Conservation (phyloP, 768 basidiomycete species). For the Gymnopilus junonius region DNA sequence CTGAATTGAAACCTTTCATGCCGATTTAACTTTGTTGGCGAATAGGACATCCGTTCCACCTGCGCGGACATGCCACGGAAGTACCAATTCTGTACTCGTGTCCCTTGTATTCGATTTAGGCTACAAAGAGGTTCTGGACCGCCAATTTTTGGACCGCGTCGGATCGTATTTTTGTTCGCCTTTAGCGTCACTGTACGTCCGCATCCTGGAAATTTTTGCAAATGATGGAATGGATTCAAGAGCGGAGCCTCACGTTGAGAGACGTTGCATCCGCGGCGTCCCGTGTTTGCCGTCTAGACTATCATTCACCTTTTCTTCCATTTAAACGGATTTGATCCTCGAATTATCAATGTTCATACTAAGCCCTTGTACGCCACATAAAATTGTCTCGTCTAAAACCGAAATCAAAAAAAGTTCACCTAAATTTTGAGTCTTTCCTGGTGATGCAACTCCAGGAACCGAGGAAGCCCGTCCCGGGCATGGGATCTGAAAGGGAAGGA, state of each 20-base stretch:
- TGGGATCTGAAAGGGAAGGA: neutral
- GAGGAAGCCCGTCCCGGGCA: neutral
- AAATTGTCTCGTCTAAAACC: neutral
- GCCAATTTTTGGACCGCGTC: neutral
- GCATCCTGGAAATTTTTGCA: neutral
- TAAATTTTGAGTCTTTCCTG: neutral
- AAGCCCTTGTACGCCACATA: neutral
- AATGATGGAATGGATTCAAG: neutral
- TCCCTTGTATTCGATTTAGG: conserved; percentile 4
- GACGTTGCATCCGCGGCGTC: neutral
- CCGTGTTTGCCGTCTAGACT: neutral
- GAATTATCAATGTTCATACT: neutral
- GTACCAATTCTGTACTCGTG: neutral
- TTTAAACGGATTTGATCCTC: neutral
- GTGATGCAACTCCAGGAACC: neutral
- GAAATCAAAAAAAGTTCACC: neutral
- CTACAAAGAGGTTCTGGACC: neutral
- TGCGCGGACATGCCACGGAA: neutral
- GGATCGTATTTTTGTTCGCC: neutral
- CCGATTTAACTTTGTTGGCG: conserved; percentile 20
- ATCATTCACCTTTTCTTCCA: neutral
- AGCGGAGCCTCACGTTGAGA: neutral
- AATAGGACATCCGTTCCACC: neutral
- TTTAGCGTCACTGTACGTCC: neutral
- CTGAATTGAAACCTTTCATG: conserved; percentile 18